Percentiles rank a stretch among this genome's conserved stretches.
Evolutionary conservation across 345 rosid genomes (phyloP).

Genomic region (Eucalyptus cloeziana): DNA sequence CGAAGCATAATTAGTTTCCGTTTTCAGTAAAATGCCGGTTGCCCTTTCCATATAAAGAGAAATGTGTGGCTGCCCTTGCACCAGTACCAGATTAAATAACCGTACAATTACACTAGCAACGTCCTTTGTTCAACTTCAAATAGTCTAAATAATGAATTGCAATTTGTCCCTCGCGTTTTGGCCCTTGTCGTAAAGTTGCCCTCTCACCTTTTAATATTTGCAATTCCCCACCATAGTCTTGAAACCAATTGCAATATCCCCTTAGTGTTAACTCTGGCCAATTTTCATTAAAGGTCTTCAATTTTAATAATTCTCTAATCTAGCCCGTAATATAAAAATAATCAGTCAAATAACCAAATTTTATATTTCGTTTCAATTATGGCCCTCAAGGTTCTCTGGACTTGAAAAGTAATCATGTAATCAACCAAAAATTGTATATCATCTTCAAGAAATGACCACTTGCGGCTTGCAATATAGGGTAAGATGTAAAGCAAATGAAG

Average conservation of each 20-base stretch:
- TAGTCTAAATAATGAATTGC: background rate
- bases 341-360: too few relatives aligned
- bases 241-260: too few relatives aligned
- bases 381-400: too few relatives aligned
- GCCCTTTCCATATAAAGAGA: too few relatives aligned
- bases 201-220: background rate
- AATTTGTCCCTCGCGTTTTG: background rate
- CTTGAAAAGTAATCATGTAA: too few relatives aligned
- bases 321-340: background rate
- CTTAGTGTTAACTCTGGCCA: background rate
- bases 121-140: background rate
- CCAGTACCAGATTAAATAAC: too few relatives aligned
- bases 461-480: background rate
- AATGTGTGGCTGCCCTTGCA: too few relatives aligned
- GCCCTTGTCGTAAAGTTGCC: background rate
- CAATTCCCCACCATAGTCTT: background rate
- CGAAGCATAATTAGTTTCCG: too few relatives aligned
- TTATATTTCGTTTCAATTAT: too few relatives aligned
- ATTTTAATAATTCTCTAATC: background rate
- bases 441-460: background rate
- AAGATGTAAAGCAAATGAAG: background rate
- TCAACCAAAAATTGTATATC: background rate
- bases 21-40: too few relatives aligned
- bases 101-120: too few relatives aligned
- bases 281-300: too few relatives aligned